Base-by-base conservation (phyloP, 1,139 yeast genomes). In the Magnusiomyces clavatus region DNA sequence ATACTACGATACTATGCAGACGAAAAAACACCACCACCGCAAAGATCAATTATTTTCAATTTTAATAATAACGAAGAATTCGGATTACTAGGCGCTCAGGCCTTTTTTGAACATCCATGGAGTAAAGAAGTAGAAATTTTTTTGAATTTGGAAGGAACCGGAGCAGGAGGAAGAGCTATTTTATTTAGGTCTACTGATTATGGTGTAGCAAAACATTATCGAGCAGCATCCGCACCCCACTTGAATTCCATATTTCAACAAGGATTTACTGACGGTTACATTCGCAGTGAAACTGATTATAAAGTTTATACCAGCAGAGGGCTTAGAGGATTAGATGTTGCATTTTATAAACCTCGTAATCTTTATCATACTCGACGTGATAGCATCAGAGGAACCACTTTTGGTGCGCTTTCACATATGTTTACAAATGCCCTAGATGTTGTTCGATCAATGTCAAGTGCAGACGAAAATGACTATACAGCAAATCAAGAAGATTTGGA, bases 111-210 rank as follows among this genome's bases (percentile, higher is more conserved):
- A 39, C 96, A 89, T 64, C 83, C 86, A 14, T 88, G 95, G 95
- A 75, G 80, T 36, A 68, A 76, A 48, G 69, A 77, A 14, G 81
- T 85, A 2, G 74, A 74, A 45, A 83, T 78, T 58, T 86, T 90
- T 58, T 74, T 90, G 60, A 90, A 90, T 64, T 72, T 90, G 57
- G 97, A 90, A 72, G 97, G 97, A n/a, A 87, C 96, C 0, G 97
- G 97, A 2, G 86, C 95, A 3, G 96, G 96, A 31, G 96, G 96
- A 6, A 80, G 86, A 56, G 90, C 96, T 0, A 76, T 86, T 39
- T 71, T 90, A 46, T 88, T 90, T 67, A 76, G 97, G 66, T 83
- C 92, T 16, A 82, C 96, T 0, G 96, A 90, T 64, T 77, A 77
- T 57, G 86, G 85, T 0, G 78, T 86, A 10, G 86, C 86, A 1